Conservation (phyloP, 768 basidiomycete species). For the Pisolithus tinctorius region DNA sequence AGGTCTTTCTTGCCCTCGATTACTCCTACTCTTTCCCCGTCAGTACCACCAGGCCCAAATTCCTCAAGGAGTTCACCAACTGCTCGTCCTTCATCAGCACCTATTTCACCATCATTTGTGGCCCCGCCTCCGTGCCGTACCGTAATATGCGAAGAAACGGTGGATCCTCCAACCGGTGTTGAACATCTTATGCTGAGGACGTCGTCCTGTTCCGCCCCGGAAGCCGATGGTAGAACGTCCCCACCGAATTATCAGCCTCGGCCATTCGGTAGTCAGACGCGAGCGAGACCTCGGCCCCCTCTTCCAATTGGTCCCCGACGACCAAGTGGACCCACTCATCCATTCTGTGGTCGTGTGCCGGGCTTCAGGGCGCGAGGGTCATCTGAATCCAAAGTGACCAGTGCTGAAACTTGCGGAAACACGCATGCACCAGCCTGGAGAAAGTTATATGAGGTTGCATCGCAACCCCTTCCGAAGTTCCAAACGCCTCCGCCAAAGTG, state of each 20-base stretch:
- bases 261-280: conserved; percentile 13
- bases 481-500: conserved; percentile 51
- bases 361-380: conserved; percentile 33
- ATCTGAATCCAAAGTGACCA: conserved; percentile 41
- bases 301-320: conserved; percentile 57
- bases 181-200: conserved; percentile 1
- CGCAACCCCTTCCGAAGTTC: conserved; percentile 45
- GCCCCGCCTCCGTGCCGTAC: conserved; percentile 54
- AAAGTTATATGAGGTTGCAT: conserved; percentile 18
- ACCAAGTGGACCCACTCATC: conserved; percentile 31
- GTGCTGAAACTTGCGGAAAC: conserved; percentile 13
- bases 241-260: neutral
- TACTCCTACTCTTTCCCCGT: conserved; percentile 2
- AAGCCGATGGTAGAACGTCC: conserved; percentile 6
- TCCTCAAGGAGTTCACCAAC: neutral
- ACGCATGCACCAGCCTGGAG: conserved; percentile 13
- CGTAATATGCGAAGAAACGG: conserved; percentile 29
- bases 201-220: neutral
- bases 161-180: neutral
- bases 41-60: neutral
- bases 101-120: conserved; percentile 14
- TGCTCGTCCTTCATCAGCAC: conserved; percentile 4
- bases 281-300: conserved; percentile 40
- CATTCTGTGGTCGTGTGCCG: conserved; percentile 8
- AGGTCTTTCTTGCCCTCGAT: conserved; percentile 16